phyloP scores from a whole-genome alignment of 2,329 filamentous ascomycete species.

The Stagonosporopsis tanaceti region DNA sequence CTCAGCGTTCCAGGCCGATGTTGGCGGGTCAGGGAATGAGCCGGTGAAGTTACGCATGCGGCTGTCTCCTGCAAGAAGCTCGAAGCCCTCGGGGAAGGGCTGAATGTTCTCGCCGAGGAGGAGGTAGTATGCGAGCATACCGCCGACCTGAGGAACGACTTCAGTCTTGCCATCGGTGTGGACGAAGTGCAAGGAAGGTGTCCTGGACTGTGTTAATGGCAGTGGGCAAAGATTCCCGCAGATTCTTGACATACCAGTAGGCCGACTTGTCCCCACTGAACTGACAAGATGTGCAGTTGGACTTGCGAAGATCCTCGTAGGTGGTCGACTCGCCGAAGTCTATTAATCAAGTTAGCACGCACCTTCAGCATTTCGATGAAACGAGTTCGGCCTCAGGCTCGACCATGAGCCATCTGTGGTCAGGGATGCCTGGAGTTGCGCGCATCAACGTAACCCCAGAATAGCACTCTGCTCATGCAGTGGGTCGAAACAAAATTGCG shows the following conservation, averaged over 20 bases:
- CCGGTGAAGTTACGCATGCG: constrained; percentile 61
- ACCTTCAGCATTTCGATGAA: constrained; percentile 18
- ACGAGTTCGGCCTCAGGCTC: constrained; percentile 16
- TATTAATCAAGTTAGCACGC: constrained; percentile 35
- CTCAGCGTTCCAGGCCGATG: constrained; percentile 72
- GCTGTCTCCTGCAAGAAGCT: constrained; percentile 74
- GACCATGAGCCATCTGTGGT: not conserved
- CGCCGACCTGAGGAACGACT: constrained; percentile 66
- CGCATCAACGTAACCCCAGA: not conserved
- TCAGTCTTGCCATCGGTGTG: constrained; percentile 69
- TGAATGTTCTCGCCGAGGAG: constrained; percentile 74
- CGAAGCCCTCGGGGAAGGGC: constrained; percentile 74
- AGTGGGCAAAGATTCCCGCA: not conserved
- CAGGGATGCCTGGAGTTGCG: constrained; percentile 2
- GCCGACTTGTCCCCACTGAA: constrained; percentile 53
- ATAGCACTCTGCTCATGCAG: constrained; percentile 15
- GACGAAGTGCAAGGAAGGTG: constrained; percentile 74
- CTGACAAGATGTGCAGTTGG: constrained; percentile 75
- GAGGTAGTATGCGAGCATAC: constrained; percentile 75
- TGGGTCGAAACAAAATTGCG: constrained; percentile 13
- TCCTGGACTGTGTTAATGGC: constrained; percentile 40
- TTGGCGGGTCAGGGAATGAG: constrained; percentile 71
- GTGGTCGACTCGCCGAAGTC: constrained; percentile 68
- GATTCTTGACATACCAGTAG: constrained; percentile 40
- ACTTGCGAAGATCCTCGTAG: constrained; percentile 67